Evolutionary conservation across 768 basidiomycete species (phyloP), one percentile per base, ranked within the genome.

Genomic region (Hirschioporus abietinus): DNA sequence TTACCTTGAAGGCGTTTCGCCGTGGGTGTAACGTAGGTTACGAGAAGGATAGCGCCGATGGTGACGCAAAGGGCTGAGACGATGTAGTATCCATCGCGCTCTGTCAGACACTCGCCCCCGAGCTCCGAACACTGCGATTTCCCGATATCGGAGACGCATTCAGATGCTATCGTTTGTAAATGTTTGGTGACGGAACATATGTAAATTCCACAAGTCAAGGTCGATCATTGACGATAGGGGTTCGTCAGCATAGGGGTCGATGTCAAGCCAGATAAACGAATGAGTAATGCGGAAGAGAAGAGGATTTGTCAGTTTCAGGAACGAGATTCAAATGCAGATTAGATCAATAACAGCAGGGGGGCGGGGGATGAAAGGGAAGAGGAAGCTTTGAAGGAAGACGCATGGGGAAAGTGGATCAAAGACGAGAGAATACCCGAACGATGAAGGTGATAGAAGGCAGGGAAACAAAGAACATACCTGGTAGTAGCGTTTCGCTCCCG

Each of bases 81-180:
- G 66, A 87, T 83, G 76, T 95, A 99, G 77, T 96, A 99, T 12
- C 97, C 97, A 76, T 99, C 97, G 25, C 84, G 84, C 76, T 92
- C 87, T 0, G 89, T 92, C 63, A 91, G 80, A 76, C 97, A 99
- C 57, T 81, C 77, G 0, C 97, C 97, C 12, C 84, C 88, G 64
- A 92, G 80, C 1, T 87, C 85, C 24, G 83, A 80, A 76, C 97
- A 99, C 6, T 82, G 77, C 7, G 84, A 80, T 74, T 95, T 96
- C 25, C 96, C 97, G 67, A 89, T 88, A 15, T 99, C 96, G 5
- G 95, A 93, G 36, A 95, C 90, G 76, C 97, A 99, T 76, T 98
- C 96, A 15, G 84, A 78, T 23, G 88, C 93, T 94, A 70, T 26
- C 30, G 66, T 64, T 20, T 20, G 42, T 20, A 52, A 30, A 3